phyloP scores from a whole-genome alignment of 345 rosid genomes.

The Camelina sativa region DNA sequence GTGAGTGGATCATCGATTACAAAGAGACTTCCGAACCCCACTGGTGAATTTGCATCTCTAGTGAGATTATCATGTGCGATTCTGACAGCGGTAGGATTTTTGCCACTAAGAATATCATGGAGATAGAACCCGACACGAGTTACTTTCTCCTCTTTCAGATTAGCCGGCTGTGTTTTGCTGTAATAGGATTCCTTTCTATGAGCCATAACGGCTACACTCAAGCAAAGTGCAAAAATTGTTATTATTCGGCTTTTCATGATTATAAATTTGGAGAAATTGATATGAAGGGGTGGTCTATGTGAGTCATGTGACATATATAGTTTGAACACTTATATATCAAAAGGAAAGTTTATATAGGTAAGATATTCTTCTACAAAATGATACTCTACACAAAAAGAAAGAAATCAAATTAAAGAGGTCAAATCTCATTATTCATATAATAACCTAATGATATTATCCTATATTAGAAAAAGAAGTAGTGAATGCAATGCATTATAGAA shows the following conservation, averaged over 20 bases:
- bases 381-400: not conserved
- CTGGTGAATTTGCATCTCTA: not conserved
- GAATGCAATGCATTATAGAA: not conserved
- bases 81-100: conserved; percentile 43
- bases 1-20: conserved; percentile 56
- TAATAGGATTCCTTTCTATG: not conserved
- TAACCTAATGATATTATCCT: not conserved
- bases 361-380: conserved; percentile 21
- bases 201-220: conserved; percentile 4
- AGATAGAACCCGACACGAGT: conserved; percentile 46
- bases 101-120: conserved; percentile 47
- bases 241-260: not conserved
- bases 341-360: not conserved
- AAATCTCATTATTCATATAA: not conserved
- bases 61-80: conserved; percentile 43
- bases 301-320: not conserved
- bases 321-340: not conserved
- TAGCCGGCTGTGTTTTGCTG: conserved; percentile 18
- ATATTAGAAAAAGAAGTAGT: not conserved
- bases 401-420: not conserved
- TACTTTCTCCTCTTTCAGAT: conserved; percentile 24
- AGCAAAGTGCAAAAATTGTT: not conserved
- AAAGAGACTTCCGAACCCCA: conserved; percentile 47
- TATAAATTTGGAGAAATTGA: not conserved
- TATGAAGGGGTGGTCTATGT: not conserved